Base-by-base conservation (phyloP, 768 basidiomycete genomes). In the Cytidiella melzeri region DNA sequence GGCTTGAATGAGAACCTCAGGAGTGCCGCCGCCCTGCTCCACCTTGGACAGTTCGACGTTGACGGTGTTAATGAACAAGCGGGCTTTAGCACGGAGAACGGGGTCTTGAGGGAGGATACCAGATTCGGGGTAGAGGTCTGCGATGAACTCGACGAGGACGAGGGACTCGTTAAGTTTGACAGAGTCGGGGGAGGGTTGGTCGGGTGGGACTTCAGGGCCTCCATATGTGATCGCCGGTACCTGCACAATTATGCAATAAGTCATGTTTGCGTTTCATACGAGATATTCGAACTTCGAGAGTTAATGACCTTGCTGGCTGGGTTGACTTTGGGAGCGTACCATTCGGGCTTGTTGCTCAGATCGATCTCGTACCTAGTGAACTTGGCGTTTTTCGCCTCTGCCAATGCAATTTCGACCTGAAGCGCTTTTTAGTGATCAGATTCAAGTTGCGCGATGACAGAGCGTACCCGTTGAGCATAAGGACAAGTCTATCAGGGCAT, bases 271-370 rank as follows among this genome's bases (percentile, higher is more conserved):
- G 36, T 11, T 37, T 37, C 12, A 11, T 37, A 18, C 21, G 42
- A 20, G 42, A 24, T 19, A 15, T 25, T 12, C 42, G 34, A 58
- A 60, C 13, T n/a, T n/a, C n/a, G n/a, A n/a, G n/a, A n/a, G n/a
- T n/a, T n/a, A n/a, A n/a, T n/a, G 56, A 81, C 83, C 74, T 84
- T 85, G 67, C 76, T 76, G 0, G 75, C 81, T 1, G 78, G 79
- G 64, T 86, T 87, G 34, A 87, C 75, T 51, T 79, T 73, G 0
- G 75, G 72, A 0, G 76, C 76, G 58, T 82, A 84, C 83, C 83
- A 84, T 43, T 74, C 78, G 1, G 83, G 83, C 66, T 86, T 87
- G 67, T 81, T 80, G 55, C 50, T 43, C 11, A 87, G 64, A 55
- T 84, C 80, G 41, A 87, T 75, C 54, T 83, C 74, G 52, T 68